These are phyloP conservation scores for Protea cynaroides DNA, from an alignment of 164 flowering plant species.

Conservation along the genomic window DNA sequence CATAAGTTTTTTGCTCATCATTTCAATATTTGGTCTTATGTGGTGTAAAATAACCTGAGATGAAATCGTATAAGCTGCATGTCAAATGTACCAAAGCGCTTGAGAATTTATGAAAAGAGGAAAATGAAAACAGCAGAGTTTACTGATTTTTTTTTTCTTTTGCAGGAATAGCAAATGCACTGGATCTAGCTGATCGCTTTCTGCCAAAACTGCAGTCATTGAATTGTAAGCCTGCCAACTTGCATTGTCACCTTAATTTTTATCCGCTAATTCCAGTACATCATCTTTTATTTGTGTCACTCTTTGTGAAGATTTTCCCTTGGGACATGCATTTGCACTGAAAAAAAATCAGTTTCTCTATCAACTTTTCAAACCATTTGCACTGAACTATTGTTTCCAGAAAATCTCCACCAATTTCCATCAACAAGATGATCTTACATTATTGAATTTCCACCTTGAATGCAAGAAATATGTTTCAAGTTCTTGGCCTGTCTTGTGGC, in stretches of 20 bases:
- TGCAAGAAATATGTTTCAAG: not conserved
- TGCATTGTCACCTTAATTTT: not conserved
- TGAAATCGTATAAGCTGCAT: not conserved
- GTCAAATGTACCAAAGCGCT: not conserved
- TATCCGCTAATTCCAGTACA: not conserved
- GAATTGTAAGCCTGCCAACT: conserved; percentile 58
- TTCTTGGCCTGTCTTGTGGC: no score
- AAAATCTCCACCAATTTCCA: not conserved
- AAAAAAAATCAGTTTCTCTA: not conserved
- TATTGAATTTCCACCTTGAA: not conserved
- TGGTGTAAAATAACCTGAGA: not conserved
- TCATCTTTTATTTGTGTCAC: not conserved
- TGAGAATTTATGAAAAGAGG: not conserved
- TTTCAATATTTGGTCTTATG: not conserved
- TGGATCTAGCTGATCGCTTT: conserved; percentile 93
- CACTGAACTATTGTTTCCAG: not conserved
- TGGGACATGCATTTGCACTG: not conserved
- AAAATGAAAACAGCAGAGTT: no score
- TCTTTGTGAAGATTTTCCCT: not conserved
- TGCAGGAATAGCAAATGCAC: conserved; percentile 94
- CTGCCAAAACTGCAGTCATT: conserved; percentile 85
- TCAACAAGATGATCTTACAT: not conserved
- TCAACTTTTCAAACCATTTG: not conserved
- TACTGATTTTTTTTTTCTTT: conserved; percentile 11
- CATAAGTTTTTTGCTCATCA: not conserved